A percentile compares a stretch with the other conserved stretches of the same genome.
phyloP scores from a whole-genome alignment of 2,329 filamentous ascomycete genomes.

The Fusarium sp. region DNA sequence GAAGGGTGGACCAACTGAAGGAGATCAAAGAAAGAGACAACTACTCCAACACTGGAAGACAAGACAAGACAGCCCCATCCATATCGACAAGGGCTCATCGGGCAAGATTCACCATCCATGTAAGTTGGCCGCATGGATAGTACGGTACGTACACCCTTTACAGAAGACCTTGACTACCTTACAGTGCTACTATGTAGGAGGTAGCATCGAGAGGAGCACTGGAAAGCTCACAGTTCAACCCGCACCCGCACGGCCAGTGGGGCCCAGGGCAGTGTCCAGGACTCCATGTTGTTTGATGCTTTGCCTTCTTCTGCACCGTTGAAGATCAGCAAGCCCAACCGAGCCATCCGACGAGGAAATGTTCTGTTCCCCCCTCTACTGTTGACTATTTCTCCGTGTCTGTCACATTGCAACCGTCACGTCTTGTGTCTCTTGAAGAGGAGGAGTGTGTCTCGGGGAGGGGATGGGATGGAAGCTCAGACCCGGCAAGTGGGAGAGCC shows the following conservation, averaged over 20 bases:
- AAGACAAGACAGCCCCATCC: conserved; percentile 20
- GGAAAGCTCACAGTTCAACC: neutral
- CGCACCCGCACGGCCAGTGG: conserved; percentile 16
- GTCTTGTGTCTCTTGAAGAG: conserved; percentile 13
- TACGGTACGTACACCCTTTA: conserved; percentile 14
- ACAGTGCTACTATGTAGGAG: conserved; percentile 11
- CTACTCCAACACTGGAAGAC: neutral
- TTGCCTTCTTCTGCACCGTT: conserved; percentile 10
- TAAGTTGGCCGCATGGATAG: conserved; percentile 36
- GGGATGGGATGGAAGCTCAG: neutral
- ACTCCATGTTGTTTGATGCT: conserved; percentile 6
- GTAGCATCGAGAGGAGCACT: conserved; percentile 19
- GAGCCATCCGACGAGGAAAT: conserved; percentile 16
- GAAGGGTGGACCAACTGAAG: conserved; percentile 4
- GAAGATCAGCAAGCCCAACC: conserved; percentile 30
- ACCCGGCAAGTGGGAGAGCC: conserved; percentile 1
- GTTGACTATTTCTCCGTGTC: neutral
- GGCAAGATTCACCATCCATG: conserved; percentile 31
- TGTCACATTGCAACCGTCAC: conserved; percentile 13
- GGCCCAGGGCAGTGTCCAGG: conserved; percentile 3
- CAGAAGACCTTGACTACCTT: neutral
- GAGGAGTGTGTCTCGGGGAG: neutral
- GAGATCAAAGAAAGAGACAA: conserved; percentile 22
- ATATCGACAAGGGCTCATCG: conserved; percentile 32
- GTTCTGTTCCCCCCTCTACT: neutral